A percentile compares a stretch with the other conserved stretches of the same genome.
Evolutionary conservation across 2,329 filamentous ascomycete species (phyloP).

Genomic region (Trichoderma breve): DNA sequence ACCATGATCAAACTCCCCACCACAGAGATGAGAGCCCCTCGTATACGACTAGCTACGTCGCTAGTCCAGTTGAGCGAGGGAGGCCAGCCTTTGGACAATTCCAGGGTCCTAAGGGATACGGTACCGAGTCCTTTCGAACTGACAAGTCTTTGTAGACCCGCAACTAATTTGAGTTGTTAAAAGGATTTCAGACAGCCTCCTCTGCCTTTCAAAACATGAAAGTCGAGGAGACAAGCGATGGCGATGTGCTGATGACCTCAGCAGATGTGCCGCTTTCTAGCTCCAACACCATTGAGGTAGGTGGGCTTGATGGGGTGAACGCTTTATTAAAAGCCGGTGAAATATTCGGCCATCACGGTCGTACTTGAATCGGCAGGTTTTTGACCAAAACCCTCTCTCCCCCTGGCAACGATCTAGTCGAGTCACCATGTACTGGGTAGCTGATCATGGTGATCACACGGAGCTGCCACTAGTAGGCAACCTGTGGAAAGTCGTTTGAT

Average conservation of each 20-base stretch:
- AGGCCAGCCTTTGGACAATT: conserved; percentile 27
- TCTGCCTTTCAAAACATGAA: conserved; percentile 35
- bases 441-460: not conserved
- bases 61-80: conserved; percentile 29
- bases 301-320: conserved; percentile 55
- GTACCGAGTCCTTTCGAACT: conserved; percentile 30
- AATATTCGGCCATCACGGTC: conserved; percentile 50
- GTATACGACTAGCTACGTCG: conserved; percentile 23
- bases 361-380: not conserved
- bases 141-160: conserved; percentile 22
- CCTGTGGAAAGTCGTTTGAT: not conserved
- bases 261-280: conserved; percentile 26
- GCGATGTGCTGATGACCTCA: conserved; percentile 34
- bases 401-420: not conserved
- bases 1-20: conserved; percentile 32
- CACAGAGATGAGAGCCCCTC: conserved; percentile 18
- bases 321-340: conserved; percentile 59
- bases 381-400: not conserved
- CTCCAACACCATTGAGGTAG: conserved; percentile 24
- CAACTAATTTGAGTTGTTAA: conserved; percentile 31
- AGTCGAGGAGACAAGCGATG: conserved; percentile 30
- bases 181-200: conserved; percentile 36
- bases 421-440: not conserved
- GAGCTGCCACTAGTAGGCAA: not conserved
- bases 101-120: conserved; percentile 35